A percentile compares a stretch with the other conserved stretches of the same genome.
Evolutionary conservation across 1,284 basidiomycete genomes (phyloP).

Genomic region (Leccinum subatratum): DNA sequence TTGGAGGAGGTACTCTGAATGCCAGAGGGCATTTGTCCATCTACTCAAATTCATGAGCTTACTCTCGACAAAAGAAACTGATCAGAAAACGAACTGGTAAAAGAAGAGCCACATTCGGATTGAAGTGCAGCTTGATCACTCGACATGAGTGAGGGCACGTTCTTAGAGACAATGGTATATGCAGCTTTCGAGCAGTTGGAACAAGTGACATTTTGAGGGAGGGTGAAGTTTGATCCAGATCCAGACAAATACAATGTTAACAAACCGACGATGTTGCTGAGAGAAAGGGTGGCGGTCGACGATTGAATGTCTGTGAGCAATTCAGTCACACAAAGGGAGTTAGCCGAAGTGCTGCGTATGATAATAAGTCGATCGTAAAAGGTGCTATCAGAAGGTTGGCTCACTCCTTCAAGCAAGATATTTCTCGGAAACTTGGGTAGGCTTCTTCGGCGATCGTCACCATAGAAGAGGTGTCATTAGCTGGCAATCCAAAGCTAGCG

Average conservation of each 20-base stretch:
- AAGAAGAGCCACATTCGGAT: constrained; percentile 40
- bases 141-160: constrained; percentile 30
- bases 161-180: constrained; percentile 34
- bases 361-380: neutral
- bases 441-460: constrained; percentile 33
- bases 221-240: neutral
- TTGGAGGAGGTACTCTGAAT: constrained; percentile 36
- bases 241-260: constrained; percentile 13
- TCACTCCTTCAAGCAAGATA: constrained; percentile 55
- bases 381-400: constrained; percentile 22
- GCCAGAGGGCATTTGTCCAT: constrained; percentile 37
- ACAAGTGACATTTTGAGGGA: constrained; percentile 39
- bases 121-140: constrained; percentile 18
- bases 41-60: constrained; percentile 24
- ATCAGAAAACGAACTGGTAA: constrained; percentile 36
- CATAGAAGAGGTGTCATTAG: constrained; percentile 5
- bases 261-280: constrained; percentile 20
- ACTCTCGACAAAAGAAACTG: neutral
- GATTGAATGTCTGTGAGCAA: constrained; percentile 45
- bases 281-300: constrained; percentile 19
- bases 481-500: constrained; percentile 28
- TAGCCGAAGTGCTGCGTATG: constrained; percentile 35
- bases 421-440: constrained; percentile 49
- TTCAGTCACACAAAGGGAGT: constrained; percentile 50
- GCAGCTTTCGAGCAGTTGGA: constrained; percentile 45